Evolutionary conservation across 2,329 filamentous ascomycete genomes (phyloP).

Genomic region (Neofusicoccum sp.): DNA sequence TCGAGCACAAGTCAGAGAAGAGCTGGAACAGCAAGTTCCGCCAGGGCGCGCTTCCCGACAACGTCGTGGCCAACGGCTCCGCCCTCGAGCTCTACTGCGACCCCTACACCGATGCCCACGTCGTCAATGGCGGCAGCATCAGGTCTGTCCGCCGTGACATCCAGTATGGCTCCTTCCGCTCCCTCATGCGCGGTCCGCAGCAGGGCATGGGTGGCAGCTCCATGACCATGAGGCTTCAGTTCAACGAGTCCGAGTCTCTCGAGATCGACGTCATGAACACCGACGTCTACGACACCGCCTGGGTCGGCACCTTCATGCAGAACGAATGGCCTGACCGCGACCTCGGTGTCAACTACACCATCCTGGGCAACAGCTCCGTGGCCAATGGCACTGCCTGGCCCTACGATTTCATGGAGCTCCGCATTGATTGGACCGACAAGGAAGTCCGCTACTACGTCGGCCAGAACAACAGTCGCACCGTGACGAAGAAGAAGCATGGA

Average conservation of each 20-base stretch:
- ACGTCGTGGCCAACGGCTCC: slow-evolving; percentile 30
- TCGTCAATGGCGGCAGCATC: slow-evolving; percentile 46
- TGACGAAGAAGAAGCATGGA: slow-evolving; percentile 32
- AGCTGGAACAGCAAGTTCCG: slow-evolving; percentile 48
- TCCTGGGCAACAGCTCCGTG: slow-evolving; percentile 27
- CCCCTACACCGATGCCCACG: slow-evolving; percentile 34
- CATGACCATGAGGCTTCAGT: slow-evolving; percentile 46
- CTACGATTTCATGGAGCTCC: slow-evolving; percentile 47
- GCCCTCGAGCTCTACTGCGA: slow-evolving; percentile 38
- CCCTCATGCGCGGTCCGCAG: slow-evolving; percentile 42
- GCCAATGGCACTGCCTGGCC: slow-evolving; percentile 35
- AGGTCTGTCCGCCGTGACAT: slow-evolving; percentile 47
- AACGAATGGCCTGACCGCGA: slow-evolving; percentile 38
- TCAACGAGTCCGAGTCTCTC: slow-evolving; percentile 45
- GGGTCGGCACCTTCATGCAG: slow-evolving; percentile 40
- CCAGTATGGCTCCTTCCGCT: slow-evolving; percentile 48
- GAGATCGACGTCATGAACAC: slow-evolving; percentile 49
- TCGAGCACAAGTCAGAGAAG: slow-evolving; percentile 45
- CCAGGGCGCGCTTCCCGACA: slow-evolving; percentile 42
- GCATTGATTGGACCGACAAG: slow-evolving; percentile 49
- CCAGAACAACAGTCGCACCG: slow-evolving; percentile 34
- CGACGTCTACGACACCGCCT: slow-evolving; percentile 37
- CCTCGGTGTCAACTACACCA: slow-evolving; percentile 45
- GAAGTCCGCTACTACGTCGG: slow-evolving; percentile 45
- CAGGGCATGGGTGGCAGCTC: slow-evolving; percentile 40